Evolutionary conservation across 306 rosid genomes (phyloP), one percentile per base, ranked within the genome.

Genomic region (Begonia fuchsioides): DNA sequence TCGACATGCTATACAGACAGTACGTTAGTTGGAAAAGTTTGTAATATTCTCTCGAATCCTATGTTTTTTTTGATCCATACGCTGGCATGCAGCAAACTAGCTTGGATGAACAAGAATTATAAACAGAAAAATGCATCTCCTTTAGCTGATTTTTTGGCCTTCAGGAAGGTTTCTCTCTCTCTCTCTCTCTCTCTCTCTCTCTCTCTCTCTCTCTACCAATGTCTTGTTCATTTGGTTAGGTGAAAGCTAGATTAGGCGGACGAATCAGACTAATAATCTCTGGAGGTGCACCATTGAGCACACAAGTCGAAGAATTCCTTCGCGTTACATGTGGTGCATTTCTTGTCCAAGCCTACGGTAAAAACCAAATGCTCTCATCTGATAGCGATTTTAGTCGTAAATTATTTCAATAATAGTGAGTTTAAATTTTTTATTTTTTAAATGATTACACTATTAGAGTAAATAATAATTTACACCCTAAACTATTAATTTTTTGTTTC

Each of bases 241-340:
- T 82, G 41, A 79, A 82, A 63, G 86, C 69, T 43, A 71, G 70
- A 55, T 56, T 87, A 49, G 94, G 96, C 7, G 94, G 96, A 6
- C 93, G 80, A 3, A 32, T 87, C 55, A 63, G 94, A 39, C 70
- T 87, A 17, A 75, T 87, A 54, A 58, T 87, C 62, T 63, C 92
- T 8, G 96, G 96, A 67, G 96, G 83, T 13, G 96, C 96, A 43
- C 84, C 94, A 16, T 73, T 87, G 77, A 75, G 94, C 81, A 17
- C 76, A 15, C 92, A 82, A 77, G 72, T 82, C 5, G 96, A 82
- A 87, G 96, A 87, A 64, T 87, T 87, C 71, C 64, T 87, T 69
- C 77, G 94, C 13, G 94, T 87, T 51, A 82, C 96, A 16, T 70
- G 72, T 41, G 70, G 96, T 44, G 74, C 94, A 15, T 73, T 74